phyloP scores from a whole-genome alignment of 202 grass and related monocot genomes.

The Carex sylvatica region DNA sequence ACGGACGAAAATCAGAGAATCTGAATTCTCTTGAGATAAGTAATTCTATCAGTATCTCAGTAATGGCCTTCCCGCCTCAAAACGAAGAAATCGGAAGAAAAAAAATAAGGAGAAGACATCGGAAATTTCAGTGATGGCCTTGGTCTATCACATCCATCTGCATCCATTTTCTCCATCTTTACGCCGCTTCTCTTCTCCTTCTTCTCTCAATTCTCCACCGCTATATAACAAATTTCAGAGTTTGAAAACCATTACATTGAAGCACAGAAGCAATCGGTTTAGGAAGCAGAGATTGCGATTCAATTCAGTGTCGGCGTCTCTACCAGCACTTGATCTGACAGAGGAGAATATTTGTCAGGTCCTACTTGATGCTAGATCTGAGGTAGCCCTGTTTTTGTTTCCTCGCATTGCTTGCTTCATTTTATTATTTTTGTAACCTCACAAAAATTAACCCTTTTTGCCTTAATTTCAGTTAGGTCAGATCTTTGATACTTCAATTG shows the following conservation, averaged over 20 bases:
- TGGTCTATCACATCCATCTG: background rate
- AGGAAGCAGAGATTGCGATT: background rate
- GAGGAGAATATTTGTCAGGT: constrained; percentile 78
- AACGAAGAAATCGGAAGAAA: background rate
- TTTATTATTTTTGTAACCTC: background rate
- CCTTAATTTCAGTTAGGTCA: constrained; percentile 61
- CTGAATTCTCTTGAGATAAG: background rate
- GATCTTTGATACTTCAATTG: constrained; percentile 81
- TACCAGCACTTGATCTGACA: constrained; percentile 65
- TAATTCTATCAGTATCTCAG: constrained; percentile 2
- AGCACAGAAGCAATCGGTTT: background rate
- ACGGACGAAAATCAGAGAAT: background rate
- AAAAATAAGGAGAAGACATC: background rate
- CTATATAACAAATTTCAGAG: background rate
- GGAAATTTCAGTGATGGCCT: constrained; percentile 18
- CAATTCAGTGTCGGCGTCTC: constrained; percentile 2
- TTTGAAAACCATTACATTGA: background rate
- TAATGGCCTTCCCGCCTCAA: constrained; percentile 18
- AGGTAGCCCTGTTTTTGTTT: constrained; percentile 29
- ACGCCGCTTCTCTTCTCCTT: background rate
- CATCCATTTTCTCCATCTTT: background rate
- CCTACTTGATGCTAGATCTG: constrained; percentile 60
- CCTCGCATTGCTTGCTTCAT: background rate
- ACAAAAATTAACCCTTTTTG: background rate
- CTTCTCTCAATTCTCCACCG: background rate